A percentile compares a stretch with the other conserved stretches of the same genome.
These are phyloP conservation scores for Anethum foeniculum DNA, from an alignment of 140 eudicot genomes.

Conservation along the genomic window DNA sequence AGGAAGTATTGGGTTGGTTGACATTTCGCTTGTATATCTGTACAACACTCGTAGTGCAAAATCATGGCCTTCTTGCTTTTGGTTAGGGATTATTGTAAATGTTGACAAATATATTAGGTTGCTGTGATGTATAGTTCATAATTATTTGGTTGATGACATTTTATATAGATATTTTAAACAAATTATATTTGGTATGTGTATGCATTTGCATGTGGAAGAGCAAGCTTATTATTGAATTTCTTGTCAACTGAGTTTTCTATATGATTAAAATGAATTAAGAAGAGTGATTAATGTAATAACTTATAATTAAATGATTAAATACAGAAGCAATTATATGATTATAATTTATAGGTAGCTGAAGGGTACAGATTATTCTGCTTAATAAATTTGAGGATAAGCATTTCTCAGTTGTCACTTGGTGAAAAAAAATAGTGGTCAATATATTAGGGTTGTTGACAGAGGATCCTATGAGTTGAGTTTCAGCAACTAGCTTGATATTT, in stretches of 20 bases:
- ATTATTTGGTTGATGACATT: neutral
- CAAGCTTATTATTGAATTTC: neutral
- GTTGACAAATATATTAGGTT: neutral
- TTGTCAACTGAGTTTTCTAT: neutral
- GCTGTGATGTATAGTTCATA: neutral
- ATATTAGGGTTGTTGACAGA: too few relatives aligned
- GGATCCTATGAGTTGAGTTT: too few relatives aligned
- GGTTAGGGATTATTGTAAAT: neutral
- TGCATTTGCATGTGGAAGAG: neutral
- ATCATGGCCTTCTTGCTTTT: neutral
- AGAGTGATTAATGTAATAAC: neutral
- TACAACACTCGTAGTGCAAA: neutral
- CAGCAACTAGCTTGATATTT: too few relatives aligned
- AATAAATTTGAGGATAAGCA: too few relatives aligned
- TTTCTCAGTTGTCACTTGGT: too few relatives aligned
- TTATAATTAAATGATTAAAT: too few relatives aligned
- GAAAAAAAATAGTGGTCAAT: too few relatives aligned
- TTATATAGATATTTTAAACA: neutral
- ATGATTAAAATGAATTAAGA: neutral
- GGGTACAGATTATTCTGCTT: too few relatives aligned
- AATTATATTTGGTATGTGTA: neutral
- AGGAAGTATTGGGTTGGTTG: conserved; percentile 2
- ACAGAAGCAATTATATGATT: too few relatives aligned
- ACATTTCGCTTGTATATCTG: neutral
- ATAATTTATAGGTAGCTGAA: too few relatives aligned